A percentile compares a stretch with the other conserved stretches of the same genome.
These are phyloP conservation scores for Ganoderma meredithae DNA, from an alignment of 1,284 basidiomycete species.

Conservation along the genomic window DNA sequence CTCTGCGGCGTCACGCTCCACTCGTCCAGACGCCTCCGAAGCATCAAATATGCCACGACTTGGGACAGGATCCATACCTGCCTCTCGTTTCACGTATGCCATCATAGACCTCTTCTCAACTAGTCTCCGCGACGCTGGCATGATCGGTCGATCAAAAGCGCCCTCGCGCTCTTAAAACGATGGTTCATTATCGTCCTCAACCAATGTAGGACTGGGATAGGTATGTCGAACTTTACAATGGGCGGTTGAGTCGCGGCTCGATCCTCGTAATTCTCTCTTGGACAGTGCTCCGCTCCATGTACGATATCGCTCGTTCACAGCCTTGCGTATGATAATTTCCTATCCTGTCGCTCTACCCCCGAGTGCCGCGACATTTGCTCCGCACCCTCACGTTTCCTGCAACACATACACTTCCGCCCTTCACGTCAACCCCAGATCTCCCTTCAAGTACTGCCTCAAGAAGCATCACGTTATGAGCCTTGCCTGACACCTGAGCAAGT, in stretches of 20 bases:
- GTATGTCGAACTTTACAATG: neutral
- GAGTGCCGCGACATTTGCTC: conserved; percentile 3
- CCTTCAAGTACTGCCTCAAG: conserved; percentile 6
- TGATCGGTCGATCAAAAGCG: neutral
- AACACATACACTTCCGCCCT: neutral
- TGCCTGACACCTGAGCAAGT: neutral
- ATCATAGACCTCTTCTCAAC: neutral
- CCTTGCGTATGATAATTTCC: neutral
- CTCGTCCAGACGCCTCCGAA: neutral
- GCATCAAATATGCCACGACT: neutral
- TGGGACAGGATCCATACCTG: neutral
- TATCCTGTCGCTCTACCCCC: neutral
- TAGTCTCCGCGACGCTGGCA: neutral
- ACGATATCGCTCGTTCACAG: neutral
- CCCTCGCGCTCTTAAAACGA: neutral
- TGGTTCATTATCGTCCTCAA: neutral
- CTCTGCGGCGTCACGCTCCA: neutral
- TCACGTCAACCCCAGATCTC: neutral
- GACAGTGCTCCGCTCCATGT: neutral
- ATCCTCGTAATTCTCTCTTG: neutral
- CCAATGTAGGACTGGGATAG: neutral
- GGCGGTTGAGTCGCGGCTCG: neutral
- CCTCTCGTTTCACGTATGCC: neutral
- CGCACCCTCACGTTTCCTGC: neutral
- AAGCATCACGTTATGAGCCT: neutral